Conservation (phyloP, 495 filamentous ascomycete genomes). For the Daldinia childiae region DNA sequence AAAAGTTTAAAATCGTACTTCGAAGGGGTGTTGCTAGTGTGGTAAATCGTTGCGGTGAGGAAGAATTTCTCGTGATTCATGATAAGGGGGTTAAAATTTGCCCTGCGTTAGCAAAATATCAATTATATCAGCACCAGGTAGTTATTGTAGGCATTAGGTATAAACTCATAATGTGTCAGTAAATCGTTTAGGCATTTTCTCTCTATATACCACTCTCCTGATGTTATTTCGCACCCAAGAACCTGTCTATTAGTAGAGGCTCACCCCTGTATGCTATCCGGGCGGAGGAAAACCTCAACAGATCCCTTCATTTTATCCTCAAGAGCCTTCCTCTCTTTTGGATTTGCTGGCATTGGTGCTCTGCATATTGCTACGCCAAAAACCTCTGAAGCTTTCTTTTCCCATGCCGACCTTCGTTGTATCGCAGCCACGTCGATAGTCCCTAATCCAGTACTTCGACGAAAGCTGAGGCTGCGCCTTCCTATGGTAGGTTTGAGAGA, state of each 20-base stretch:
- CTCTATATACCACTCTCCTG: conserved; percentile 6
- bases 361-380: conserved; percentile 60
- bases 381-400: conserved; percentile 58
- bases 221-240: neutral
- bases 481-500: conserved; percentile 31
- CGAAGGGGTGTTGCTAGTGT: no score
- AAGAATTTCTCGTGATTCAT: neutral
- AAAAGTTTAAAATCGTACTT: neutral
- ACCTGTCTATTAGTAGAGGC: neutral
- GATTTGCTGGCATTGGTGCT: conserved; percentile 48
- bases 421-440: conserved; percentile 45
- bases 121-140: no score
- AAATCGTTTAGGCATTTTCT: neutral
- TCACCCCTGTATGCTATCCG: conserved; percentile 5
- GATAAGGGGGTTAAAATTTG: neutral
- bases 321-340: conserved; percentile 57
- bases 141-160: neutral
- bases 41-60: neutral
- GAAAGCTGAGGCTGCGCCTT: conserved; percentile 54
- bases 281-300: conserved; percentile 54
- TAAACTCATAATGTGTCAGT: neutral
- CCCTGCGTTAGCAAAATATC: neutral
- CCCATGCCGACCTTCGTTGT: conserved; percentile 54
- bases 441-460: conserved; percentile 44
- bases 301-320: conserved; percentile 56